Evolutionary conservation across 331 rosid genomes (phyloP), one percentile per base, ranked within the genome.

Genomic region (Rhamnella rubrinervis): DNA sequence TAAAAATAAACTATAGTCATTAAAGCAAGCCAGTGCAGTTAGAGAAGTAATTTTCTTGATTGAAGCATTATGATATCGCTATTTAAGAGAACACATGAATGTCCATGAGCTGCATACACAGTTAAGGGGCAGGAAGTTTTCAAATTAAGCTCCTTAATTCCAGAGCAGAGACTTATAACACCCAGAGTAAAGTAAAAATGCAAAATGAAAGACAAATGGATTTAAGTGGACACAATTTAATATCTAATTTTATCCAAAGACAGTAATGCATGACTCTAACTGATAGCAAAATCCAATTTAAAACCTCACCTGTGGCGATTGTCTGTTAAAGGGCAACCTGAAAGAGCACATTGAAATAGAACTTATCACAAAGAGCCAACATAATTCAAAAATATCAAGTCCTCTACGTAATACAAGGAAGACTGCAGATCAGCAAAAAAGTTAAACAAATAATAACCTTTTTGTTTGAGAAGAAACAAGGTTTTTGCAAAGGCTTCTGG

Each of bases 401-500:
- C 51, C 8, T 37, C 13, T 21, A 40, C 0, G 21, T 56, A 31
- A 52, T 21, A 1, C 55, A 63, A 28, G 38, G 31, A 25, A 64
- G 17, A 12, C 46, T 23, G 37, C 39, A 28, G 12, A 53, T 53
- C 20, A 16, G 46, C 14, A 50, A 6, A 20, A 66, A 41, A 12
- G 28, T 35, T 26, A 39, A 18, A 60, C 21, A 67, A 71, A 57
- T 49, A 75, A 21, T 18, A 31, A 91, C 98, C 96, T 81, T 81
- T 70, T 80, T 63, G 79, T 72, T 76, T 82, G 82, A 21, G 88
- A 78, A 69, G 97, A 84, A 77, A 85, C 91, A 60, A 95, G 79
- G 59, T 85, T 89, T 83, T 75, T 28, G 73, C 95, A 87, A 95
- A 91, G 47, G 97, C 98, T 74, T 80, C 82, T 0, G 98, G 97